phyloP scores from a whole-genome alignment of 2,329 filamentous ascomycete genomes.

The Falciphora oryzae region DNA sequence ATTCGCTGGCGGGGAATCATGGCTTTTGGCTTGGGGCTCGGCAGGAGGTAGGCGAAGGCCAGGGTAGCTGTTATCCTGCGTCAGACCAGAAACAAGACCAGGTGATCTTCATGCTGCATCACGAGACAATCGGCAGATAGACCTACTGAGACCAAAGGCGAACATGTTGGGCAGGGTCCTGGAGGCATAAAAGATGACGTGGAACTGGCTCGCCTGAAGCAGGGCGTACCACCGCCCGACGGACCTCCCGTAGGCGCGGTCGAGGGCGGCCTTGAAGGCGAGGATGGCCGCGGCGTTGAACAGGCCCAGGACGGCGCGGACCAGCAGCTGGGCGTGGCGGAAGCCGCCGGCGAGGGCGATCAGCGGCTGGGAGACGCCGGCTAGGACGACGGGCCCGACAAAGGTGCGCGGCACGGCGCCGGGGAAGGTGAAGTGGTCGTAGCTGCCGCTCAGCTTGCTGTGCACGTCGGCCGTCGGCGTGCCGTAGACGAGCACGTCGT shows the following conservation, averaged over 20 bases:
- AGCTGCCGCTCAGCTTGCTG: constrained; percentile 53
- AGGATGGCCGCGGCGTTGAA: constrained; percentile 67
- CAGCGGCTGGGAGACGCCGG: constrained; percentile 64
- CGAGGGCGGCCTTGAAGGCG: constrained; percentile 58
- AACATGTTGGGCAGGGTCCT: constrained; percentile 95
- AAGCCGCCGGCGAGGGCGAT: constrained; percentile 48
- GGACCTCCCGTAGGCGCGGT: constrained; percentile 59
- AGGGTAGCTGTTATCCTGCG: constrained; percentile 50
- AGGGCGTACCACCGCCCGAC: constrained; percentile 74
- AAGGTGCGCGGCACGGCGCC: constrained; percentile 91
- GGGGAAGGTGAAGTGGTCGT: constrained; percentile 87
- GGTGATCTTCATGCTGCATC: too few species aligned
- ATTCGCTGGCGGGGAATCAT: constrained; percentile 48
- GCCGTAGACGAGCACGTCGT: constrained; percentile 82
- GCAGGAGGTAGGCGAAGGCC: constrained; percentile 47
- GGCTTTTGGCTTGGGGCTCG: constrained; percentile 25
- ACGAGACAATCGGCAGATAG: not conserved
- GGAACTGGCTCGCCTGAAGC: constrained; percentile 81
- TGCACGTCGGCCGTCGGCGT: constrained; percentile 54
- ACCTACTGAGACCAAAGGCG: constrained; percentile 77
- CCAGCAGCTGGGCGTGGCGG: constrained; percentile 53
- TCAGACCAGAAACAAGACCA: not conserved
- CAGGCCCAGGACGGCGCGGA: constrained; percentile 70
- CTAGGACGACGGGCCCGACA: constrained; percentile 70
- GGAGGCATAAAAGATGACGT: constrained; percentile 87